Conservation (phyloP, 148 eudicot genomes). For the Nepenthes mirabilis region DNA sequence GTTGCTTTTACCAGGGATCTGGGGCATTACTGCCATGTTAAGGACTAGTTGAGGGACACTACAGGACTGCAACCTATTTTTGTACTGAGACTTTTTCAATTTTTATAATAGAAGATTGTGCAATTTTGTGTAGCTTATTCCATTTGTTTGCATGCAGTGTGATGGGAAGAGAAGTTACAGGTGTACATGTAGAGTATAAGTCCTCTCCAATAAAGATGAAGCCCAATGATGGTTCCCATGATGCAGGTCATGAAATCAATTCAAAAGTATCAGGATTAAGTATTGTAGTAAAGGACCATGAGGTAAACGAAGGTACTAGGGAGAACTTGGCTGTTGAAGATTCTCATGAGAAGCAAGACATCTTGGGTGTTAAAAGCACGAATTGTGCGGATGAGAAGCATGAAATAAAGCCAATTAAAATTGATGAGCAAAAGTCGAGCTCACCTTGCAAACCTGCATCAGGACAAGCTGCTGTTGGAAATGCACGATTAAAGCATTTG, state of each 20-base stretch:
- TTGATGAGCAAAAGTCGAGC: constrained; percentile 40
- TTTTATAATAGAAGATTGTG: neutral
- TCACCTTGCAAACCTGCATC: constrained; percentile 35
- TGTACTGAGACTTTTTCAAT: no score
- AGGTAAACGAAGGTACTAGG: no score
- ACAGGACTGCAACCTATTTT: no score
- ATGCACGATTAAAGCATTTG: constrained; percentile 13
- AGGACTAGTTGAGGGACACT: no score
- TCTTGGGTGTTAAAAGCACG: no score
- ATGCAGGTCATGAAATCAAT: constrained; percentile 3
- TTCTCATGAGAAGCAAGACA: no score
- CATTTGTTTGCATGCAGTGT: constrained; percentile 27
- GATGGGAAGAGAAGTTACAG: constrained; percentile 80
- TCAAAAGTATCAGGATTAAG: no score
- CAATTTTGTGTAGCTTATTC: neutral
- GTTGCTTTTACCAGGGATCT: no score
- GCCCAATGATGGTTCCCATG: constrained; percentile 38
- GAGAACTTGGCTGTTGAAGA: no score
- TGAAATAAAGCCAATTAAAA: constrained; percentile 19
- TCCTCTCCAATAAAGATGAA: constrained; percentile 24
- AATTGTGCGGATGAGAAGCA: neutral
- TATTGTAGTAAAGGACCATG: no score
- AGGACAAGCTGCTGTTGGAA: constrained; percentile 17
- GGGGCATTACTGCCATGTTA: no score
- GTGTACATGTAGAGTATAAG: constrained; percentile 21